Evolutionary conservation across 257 asterid genomes (phyloP).

Genomic region (Nyctanthes arbortristis): DNA sequence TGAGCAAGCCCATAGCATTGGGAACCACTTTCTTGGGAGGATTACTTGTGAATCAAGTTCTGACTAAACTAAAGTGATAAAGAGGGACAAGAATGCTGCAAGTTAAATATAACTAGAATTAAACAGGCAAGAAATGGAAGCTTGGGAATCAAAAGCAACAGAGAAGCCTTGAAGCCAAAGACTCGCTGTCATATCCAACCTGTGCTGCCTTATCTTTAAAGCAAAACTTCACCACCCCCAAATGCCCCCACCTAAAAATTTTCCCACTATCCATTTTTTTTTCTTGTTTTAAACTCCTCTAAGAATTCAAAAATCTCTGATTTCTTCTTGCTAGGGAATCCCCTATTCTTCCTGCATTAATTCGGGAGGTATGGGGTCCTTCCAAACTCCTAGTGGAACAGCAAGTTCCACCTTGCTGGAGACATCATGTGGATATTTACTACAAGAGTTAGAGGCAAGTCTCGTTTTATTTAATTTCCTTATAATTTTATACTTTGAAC

Average conservation of each 20-base stretch:
- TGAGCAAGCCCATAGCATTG: constrained; percentile 4
- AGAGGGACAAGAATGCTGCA: constrained; percentile 26
- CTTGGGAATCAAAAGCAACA: constrained; percentile 39
- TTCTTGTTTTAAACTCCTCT: constrained; percentile 34
- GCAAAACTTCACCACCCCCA: constrained; percentile 71
- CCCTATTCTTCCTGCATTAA: constrained; percentile 8
- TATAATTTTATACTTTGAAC: not conserved
- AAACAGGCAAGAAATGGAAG: constrained; percentile 28
- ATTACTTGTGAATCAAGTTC: constrained; percentile 79
- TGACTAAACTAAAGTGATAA: constrained; percentile 33
- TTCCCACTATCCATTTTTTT: constrained; percentile 41
- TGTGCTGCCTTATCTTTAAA: constrained; percentile 76
- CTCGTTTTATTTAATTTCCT: constrained; percentile 1
- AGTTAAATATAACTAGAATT: constrained; percentile 21
- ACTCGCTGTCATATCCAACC: constrained; percentile 72
- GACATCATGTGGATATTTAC: constrained; percentile 87
- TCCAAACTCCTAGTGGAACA: constrained; percentile 48
- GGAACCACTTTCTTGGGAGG: constrained; percentile 14
- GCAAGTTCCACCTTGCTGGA: constrained; percentile 68
- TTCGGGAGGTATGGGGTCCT: constrained; percentile 68
- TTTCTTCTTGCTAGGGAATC: constrained; percentile 24
- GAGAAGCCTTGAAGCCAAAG: constrained; percentile 70
- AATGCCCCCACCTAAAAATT: constrained; percentile 46
- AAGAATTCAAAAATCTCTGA: constrained; percentile 27
- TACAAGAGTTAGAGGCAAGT: constrained; percentile 87